Base-by-base conservation (phyloP, 768 basidiomycete species). In the Coprinopsis marcescibilis region DNA sequence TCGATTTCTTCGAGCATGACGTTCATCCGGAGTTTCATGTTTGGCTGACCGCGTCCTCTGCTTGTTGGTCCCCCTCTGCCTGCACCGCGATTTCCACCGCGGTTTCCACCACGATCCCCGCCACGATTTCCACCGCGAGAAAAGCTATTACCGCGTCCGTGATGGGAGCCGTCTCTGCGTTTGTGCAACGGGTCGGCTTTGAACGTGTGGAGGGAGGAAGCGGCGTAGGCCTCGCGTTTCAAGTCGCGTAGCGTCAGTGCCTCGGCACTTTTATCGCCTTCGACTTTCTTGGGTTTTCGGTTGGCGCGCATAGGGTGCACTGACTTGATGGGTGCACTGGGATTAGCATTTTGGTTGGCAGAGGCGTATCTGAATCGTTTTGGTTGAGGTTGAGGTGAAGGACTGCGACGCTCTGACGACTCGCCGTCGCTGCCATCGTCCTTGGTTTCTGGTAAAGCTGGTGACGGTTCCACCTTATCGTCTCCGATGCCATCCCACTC, bases 21-120 rank as follows among this genome's bases (percentile, higher is more conserved):
- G 51, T 81, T 79, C 89, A 95, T 94, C 41, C 90, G 81, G 40
- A 86, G 65, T 57, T 84, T 86, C 91, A 95, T 93, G 59, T 75
- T 67, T 17, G 76, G 73, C 45, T 77, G 73, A n/a, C 70, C 73
- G 49, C 67, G 62, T 33, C 71, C 67, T 53, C 60, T 64, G 42
- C 62, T 64, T 32, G 64, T 59, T 46, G 58, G 55, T 46, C 57
- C 56, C 44, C 55, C 52, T 26, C 55, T 55, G 51, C 61, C 58
- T 39, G 48, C 43, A 25, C 50, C 36, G 35, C 30, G 50, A 43
- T 48, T 52, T 25, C 30, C 21, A 30, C n/a, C 5, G 26, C 26
- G 15, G 21, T 39, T 48, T 42, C 57, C 48, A 49, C 57, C 39
- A 45, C 45, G 56, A 45, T 55, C 38, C 45, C 45, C 56, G 44